These are phyloP conservation scores for Ramaria rubella DNA, from an alignment of 768 basidiomycete genomes.

Conservation along the genomic window DNA sequence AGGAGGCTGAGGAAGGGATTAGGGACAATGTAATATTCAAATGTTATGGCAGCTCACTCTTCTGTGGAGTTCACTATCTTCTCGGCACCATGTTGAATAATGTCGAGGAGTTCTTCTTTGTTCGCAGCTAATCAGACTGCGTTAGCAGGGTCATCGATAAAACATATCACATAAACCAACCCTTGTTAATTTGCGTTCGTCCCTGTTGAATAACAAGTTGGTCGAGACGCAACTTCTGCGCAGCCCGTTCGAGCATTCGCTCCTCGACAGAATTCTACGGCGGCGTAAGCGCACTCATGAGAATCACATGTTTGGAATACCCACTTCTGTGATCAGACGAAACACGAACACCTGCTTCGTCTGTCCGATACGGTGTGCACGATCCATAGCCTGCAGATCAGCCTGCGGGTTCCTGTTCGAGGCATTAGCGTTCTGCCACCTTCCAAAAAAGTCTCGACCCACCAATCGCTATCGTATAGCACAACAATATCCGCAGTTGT, in stretches of 20 bases:
- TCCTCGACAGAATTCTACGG: conserved; percentile 81
- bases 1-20: conserved; percentile 41
- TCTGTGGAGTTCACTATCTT: conserved; percentile 83
- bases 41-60: conserved; percentile 42
- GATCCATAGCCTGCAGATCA: conserved; percentile 98
- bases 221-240: conserved; percentile 90
- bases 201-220: conserved; percentile 98
- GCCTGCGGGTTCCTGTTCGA: conserved; percentile 88
- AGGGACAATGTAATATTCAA: conserved; percentile 8
- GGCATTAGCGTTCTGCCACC: not conserved
- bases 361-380: conserved; percentile 93
- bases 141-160: not conserved
- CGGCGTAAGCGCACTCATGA: not conserved
- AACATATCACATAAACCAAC: conserved; percentile 19
- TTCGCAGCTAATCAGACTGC: conserved; percentile 54
- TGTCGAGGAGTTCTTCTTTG: conserved; percentile 95
- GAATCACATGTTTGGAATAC: conserved; percentile 3
- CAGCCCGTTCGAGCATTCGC: conserved; percentile 89
- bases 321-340: conserved; percentile 82
- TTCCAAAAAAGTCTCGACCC: conserved; percentile 15
- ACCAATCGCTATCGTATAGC: conserved; percentile 96
- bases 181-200: conserved; percentile 72
- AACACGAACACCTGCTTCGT: conserved; percentile 97
- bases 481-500: conserved; percentile 94
- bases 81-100: conserved; percentile 97